Base-by-base conservation (phyloP, 169 alveolate genomes). In the Theileria luwenshuni region DNA sequence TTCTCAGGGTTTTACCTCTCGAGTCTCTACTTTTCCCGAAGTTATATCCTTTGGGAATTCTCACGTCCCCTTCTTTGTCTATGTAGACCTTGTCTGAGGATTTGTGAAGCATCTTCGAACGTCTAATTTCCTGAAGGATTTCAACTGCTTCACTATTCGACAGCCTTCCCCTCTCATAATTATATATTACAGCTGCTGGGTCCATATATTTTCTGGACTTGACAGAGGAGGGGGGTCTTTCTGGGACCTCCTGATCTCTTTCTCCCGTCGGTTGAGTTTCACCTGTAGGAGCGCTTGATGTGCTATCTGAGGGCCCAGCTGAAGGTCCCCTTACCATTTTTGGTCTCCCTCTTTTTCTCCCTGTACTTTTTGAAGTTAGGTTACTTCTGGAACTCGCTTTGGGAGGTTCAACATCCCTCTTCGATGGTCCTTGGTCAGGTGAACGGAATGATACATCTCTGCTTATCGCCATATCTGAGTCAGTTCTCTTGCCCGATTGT, bases 51-150 rank as follows among this genome's bases (percentile, higher is more conserved):
- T 79, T 79, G 21, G 76, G 81, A 49, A 79, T 68, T 25, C 72
- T 51, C 23, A 81, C 84, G 38, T 81, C 80, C 25, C 89, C 89
- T 21, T 74, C 85, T 60, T 81, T 81, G 64, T 81, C 84, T n/a
- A 73, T 72, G 28, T 68, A 69, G 81, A 74, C 69, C 33, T 74
- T 54, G 33, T 81, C 89, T 19, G 81, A 63, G 21, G 47, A 32
- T 19, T 74, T 56, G 27, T 62, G 89, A 23, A 81, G 48, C 89
- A 81, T 81, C 32, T 43, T 68, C 59, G 73, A 74, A 45, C 73
- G 56, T 19, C 89, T 67, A 65, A 58, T 74, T 21, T 83, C 54
- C 38, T 74, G 73, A 23, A 81, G 35, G 15, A 85, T 48, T 43
- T 81, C 89, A 27, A 74, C 61, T 7, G 89, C 84, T 76, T 81